phyloP scores from a whole-genome alignment of 257 asterid genomes.

The Fraxinus quadrangulata region DNA sequence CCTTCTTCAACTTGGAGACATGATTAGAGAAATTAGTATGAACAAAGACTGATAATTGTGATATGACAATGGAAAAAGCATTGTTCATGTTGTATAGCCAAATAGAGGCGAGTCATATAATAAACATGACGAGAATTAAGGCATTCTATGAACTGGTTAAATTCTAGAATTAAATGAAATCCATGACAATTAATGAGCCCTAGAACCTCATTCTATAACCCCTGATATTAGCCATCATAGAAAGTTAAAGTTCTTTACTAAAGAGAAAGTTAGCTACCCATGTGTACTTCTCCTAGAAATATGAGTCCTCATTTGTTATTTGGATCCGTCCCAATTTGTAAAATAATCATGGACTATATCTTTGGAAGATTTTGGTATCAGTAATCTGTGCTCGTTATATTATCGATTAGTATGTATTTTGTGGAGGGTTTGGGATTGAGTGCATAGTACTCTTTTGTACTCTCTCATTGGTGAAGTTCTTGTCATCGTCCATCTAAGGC shows the following conservation, averaged over 20 bases:
- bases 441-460: too few species aligned
- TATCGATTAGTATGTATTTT: too few species aligned
- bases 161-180: background rate
- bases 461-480: too few species aligned
- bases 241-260: background rate
- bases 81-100: background rate
- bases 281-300: background rate
- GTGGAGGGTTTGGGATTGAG: too few species aligned
- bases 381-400: too few species aligned
- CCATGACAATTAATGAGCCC: background rate
- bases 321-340: background rate
- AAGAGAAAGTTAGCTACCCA: background rate
- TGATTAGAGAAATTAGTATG: background rate
- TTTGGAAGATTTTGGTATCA: too few species aligned
- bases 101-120: too few species aligned
- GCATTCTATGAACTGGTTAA: too few species aligned
- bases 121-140: background rate
- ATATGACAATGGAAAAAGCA: background rate
- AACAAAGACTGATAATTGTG: too few species aligned
- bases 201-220: background rate
- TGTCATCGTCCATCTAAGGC: too few species aligned
- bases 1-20: background rate
- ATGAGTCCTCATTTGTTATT: background rate
- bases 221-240: background rate
- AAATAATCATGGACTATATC: too few species aligned